A percentile compares a stretch with the other conserved stretches of the same genome.
Evolutionary conservation across 1,139 yeast genomes (phyloP).

Genomic region (Pichiaceae sp.): DNA sequence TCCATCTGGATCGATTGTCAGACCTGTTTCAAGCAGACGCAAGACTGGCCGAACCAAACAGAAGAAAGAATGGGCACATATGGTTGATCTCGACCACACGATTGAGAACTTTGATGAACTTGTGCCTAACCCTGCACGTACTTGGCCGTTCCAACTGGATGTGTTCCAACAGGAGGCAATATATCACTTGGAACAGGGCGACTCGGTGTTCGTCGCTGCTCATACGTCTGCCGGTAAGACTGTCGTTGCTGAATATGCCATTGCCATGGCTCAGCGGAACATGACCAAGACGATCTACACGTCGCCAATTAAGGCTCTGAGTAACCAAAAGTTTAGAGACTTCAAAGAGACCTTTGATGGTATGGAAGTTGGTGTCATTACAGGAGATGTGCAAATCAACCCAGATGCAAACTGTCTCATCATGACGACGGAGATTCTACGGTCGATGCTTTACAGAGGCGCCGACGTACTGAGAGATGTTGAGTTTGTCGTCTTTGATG

Average conservation of each 20-base stretch:
- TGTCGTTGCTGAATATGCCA: conserved; percentile 96
- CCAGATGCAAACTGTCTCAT: conserved; percentile 96
- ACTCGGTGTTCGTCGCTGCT: conserved; percentile 95
- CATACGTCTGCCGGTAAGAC: conserved; percentile 99
- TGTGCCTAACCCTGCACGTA: conserved; percentile 88
- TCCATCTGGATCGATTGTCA: conserved; percentile 49
- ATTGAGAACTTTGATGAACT: conserved; percentile 78
- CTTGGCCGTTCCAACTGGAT: conserved; percentile 86
- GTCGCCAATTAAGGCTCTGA: conserved; percentile 56
- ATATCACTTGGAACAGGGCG: conserved; percentile 88
- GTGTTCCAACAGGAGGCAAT: conserved; percentile 96
- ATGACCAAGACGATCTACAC: conserved; percentile 93
- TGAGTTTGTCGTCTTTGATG: conserved; percentile 94
- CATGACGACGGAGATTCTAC: conserved; percentile 93
- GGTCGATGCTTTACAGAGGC: conserved; percentile 90
- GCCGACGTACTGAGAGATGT: conserved; percentile 95
- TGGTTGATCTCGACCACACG: conserved; percentile 77
- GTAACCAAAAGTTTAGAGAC: conserved; percentile 82
- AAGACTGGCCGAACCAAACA: conserved; percentile 8
- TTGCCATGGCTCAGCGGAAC: conserved; percentile 86
- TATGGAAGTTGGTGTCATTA: conserved; percentile 94
- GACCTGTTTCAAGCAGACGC: conserved; percentile 15
- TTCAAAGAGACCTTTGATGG: conserved; percentile 65
- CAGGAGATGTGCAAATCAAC: conserved; percentile 96
- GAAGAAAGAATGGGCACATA: conserved; percentile 86